Evolutionary conservation across 1,284 basidiomycete genomes (phyloP).

Genomic region (Xerocomus cyaneibrunnescens): DNA sequence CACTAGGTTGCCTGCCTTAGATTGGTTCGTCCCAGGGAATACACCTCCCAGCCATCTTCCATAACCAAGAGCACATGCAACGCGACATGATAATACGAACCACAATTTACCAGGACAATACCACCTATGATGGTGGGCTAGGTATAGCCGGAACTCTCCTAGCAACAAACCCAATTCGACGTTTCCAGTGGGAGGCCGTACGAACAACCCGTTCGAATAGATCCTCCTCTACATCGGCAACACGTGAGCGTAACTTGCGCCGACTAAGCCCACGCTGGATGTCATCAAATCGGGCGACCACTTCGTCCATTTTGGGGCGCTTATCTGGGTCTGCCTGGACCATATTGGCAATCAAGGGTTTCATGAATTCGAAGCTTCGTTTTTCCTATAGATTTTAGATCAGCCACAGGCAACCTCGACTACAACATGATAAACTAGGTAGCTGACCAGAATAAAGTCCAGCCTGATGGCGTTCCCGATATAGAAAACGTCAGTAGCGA

Average conservation of each 20-base stretch:
- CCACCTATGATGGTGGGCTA: too few relatives aligned
- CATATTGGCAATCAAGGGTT: slow-evolving; percentile 35
- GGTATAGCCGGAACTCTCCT: too few relatives aligned
- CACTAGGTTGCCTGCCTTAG: too few relatives aligned
- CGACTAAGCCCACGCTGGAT: slow-evolving; percentile 25
- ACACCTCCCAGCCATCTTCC: too few relatives aligned
- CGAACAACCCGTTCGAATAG: slow-evolving; percentile 1
- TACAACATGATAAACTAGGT: too few relatives aligned
- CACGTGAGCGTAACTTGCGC: slow-evolving; percentile 29
- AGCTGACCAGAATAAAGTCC: slow-evolving; percentile 21
- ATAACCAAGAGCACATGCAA: too few relatives aligned
- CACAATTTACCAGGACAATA: background rate
- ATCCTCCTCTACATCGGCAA: slow-evolving; percentile 8
- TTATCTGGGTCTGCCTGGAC: slow-evolving; percentile 30
- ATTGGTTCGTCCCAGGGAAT: too few relatives aligned
- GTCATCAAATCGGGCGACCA: slow-evolving; percentile 29
- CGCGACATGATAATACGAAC: too few relatives aligned
- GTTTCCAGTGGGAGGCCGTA: slow-evolving; percentile 10
- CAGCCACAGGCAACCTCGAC: too few relatives aligned
- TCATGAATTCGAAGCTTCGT: slow-evolving; percentile 35
- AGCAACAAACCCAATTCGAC: too few relatives aligned
- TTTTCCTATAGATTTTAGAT: too few relatives aligned
- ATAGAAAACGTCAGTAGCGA: slow-evolving; percentile 35
- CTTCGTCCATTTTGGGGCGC: slow-evolving; percentile 39
- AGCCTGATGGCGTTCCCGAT: slow-evolving; percentile 24